Base-by-base conservation (phyloP, 768 basidiomycete genomes). In the Lactarius sanguifluus region DNA sequence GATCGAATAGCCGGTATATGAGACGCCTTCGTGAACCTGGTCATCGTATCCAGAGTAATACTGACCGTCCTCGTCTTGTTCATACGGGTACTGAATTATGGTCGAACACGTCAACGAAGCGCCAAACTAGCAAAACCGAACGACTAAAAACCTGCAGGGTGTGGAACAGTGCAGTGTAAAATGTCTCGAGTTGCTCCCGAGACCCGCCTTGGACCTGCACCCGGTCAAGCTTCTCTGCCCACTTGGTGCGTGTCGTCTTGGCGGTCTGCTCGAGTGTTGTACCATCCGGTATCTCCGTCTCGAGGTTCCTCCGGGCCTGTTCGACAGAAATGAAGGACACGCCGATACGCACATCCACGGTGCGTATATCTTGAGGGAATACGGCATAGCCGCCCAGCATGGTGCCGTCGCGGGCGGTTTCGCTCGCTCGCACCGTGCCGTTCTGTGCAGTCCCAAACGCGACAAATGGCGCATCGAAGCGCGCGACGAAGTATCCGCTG, bases 1-100 rank as follows among this genome's bases (percentile, higher is more conserved):
- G 67, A 86, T 90, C 0, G 90, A 91, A 72, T 92, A 92, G 0
- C 90, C 91, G 0, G 86, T 90, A 70, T 92, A 92, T 0, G 89
- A 91, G n/a, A 78, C 77, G 20, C 88, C 86, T 34, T 81, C 73
- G 58, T 91, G 88, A 0, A 92, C 76, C 7, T 75, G 66, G 60
- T 89, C 84, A 63, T 90, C 87, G 65, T 93, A 92, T 1, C 85
- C 92, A 7, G 91, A 92, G 74, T 89, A 94, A 74, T 93, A 92
- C 8, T 71, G 73, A 4, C 83, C 83, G 45, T 81, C 77, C 73
- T 93, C 91, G 68, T 82, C 79, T 66, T 89, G 84, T 72, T 92
- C 90, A 70, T 87, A 89, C 0, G 92, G 92, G 69, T 91, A 92
- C 85, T 92, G 75, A 0, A 72, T 30, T 23, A 13, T 13, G 9